phyloP scores from a whole-genome alignment of 1,284 basidiomycete genomes.

The Heterobasidion parviporum region DNA sequence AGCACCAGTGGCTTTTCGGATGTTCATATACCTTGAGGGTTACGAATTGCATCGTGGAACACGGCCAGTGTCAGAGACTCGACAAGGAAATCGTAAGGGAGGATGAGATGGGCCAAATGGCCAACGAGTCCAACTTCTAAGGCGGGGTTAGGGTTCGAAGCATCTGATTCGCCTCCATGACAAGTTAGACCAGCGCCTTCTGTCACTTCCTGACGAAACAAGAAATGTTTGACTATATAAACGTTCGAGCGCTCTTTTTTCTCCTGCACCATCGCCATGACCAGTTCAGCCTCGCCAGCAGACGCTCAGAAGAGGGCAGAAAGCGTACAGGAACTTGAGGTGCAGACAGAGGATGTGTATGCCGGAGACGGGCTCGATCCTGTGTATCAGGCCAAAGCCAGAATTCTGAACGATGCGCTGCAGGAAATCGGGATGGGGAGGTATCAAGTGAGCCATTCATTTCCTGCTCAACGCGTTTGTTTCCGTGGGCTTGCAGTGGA shows the following conservation, averaged over 20 bases:
- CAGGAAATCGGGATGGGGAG: slow-evolving; percentile 69
- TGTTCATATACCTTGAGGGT: too few relatives aligned
- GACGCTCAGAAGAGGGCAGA: neutral
- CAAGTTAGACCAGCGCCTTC: too few relatives aligned
- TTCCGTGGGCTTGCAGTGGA: neutral
- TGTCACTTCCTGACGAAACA: too few relatives aligned
- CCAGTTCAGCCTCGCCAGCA: neutral
- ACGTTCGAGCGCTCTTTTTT: neutral
- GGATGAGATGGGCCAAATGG: too few relatives aligned
- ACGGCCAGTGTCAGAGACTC: too few relatives aligned
- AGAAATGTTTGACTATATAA: neutral
- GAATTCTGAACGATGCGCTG: slow-evolving; percentile 55
- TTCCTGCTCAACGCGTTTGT: too few relatives aligned
- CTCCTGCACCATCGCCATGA: neutral
- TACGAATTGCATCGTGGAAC: too few relatives aligned
- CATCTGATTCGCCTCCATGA: too few relatives aligned
- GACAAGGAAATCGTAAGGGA: too few relatives aligned
- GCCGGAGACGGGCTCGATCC: slow-evolving; percentile 46
- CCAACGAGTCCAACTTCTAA: too few relatives aligned
- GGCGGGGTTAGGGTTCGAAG: too few relatives aligned
- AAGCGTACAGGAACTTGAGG: neutral
- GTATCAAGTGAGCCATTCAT: slow-evolving; percentile 42
- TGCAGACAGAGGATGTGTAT: slow-evolving; percentile 31
- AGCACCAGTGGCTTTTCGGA: too few relatives aligned
- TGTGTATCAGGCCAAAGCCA: slow-evolving; percentile 55